These are phyloP conservation scores for Antitrichia curtipendula DNA, from an alignment of 225 moss, liverwort and hornwort genomes.

Conservation along the genomic window DNA sequence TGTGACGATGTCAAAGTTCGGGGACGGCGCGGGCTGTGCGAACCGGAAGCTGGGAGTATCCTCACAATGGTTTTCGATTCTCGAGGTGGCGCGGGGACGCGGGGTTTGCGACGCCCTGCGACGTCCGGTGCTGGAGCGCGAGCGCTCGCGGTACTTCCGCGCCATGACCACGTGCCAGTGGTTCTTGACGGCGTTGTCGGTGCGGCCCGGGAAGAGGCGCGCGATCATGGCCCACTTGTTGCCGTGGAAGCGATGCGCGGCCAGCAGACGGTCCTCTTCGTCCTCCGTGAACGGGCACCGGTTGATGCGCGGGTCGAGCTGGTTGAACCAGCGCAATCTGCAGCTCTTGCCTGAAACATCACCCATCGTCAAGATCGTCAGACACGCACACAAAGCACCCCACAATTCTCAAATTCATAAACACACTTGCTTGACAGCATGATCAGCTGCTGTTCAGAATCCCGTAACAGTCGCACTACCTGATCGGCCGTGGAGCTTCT, in stretches of 20 bases:
- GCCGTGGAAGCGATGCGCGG: conserved; percentile 81
- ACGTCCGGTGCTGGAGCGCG: conserved; percentile 51
- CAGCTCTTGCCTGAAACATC: conserved; percentile 76
- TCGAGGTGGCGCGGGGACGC: conserved; percentile 17
- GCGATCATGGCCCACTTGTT: conserved; percentile 99
- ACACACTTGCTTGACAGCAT: not conserved
- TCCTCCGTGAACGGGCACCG: conserved; percentile 83
- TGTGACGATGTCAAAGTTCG: not conserved
- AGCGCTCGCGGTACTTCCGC: conserved; percentile 69
- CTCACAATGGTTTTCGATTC: conserved; percentile 40
- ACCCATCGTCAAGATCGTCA: not conserved
- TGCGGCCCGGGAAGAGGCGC: conserved; percentile 81
- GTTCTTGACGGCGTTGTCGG: conserved; percentile 96
- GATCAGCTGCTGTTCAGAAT: not conserved
- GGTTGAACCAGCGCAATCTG: conserved; percentile 94
- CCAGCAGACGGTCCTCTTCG: conserved; percentile 79
- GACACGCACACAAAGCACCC: not conserved
- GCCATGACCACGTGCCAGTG: conserved; percentile 98
- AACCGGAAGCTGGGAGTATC: not conserved
- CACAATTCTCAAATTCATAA: not conserved
- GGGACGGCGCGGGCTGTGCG: not conserved
- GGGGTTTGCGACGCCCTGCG: conserved; percentile 14
- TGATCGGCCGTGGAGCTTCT: conserved; percentile 96
- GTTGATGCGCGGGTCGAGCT: conserved; percentile 91
- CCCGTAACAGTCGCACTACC: conserved; percentile 9